phyloP scores from a whole-genome alignment of 1,284 basidiomycete species.

The Malassezia obtusa region DNA sequence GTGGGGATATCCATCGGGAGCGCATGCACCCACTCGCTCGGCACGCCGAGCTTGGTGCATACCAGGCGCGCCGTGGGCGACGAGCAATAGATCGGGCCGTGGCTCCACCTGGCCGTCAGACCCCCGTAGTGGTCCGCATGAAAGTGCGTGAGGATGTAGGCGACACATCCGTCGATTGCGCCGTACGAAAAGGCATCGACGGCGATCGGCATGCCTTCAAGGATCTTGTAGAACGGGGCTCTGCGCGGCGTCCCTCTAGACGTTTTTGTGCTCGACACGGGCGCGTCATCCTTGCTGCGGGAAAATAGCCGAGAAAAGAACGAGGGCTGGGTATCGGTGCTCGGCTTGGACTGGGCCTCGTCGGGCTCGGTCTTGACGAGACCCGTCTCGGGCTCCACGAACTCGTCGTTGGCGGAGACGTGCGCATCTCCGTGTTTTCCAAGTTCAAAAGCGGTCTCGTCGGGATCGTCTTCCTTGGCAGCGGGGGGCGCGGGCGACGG shows the following conservation, averaged over 20 bases:
- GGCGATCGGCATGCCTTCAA: conserved; percentile 92
- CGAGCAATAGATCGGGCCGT: conserved; percentile 90
- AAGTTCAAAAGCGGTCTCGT: no score
- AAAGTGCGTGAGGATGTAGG: conserved; percentile 65
- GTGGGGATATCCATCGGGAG: conserved; percentile 70
- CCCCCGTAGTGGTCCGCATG: conserved; percentile 52
- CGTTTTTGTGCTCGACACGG: neutral
- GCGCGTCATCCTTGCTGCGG: neutral
- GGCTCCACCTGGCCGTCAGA: conserved; percentile 62
- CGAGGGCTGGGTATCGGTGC: neutral
- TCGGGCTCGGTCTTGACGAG: neutral
- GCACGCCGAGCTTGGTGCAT: conserved; percentile 75
- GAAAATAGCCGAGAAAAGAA: neutral
- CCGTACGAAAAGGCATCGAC: conserved; percentile 94
- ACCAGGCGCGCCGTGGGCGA: conserved; percentile 74
- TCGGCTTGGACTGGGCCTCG: neutral
- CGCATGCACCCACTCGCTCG: conserved; percentile 73
- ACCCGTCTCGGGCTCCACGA: no score
- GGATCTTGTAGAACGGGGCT: conserved; percentile 50
- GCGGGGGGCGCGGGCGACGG: no score
- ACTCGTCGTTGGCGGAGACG: no score
- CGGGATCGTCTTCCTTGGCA: no score
- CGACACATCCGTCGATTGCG: conserved; percentile 70
- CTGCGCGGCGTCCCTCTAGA: neutral
- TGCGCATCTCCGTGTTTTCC: no score